Conservation (phyloP, 768 basidiomycete genomes). For the Russula sp. region DNA sequence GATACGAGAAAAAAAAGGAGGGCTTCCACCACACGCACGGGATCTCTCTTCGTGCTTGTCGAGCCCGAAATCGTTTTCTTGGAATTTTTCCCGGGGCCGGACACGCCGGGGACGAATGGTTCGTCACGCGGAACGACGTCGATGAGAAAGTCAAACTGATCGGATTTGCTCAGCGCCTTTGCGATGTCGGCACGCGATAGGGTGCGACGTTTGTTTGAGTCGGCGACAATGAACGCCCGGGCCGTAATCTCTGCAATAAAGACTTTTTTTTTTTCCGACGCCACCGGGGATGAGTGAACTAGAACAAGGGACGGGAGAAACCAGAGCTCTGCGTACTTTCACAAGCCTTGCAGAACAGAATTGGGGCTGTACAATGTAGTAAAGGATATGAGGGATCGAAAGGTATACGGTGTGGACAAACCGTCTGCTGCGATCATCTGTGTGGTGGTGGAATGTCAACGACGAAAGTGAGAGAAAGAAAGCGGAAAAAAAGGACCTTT, state of each 20-base stretch:
- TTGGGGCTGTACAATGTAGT: slow-evolving; percentile 58
- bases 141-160: slow-evolving; percentile 97
- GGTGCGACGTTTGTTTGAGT: slow-evolving; percentile 94
- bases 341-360: slow-evolving; percentile 96
- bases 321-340: slow-evolving; percentile 68
- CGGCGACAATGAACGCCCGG: slow-evolving; percentile 91
- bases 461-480: not conserved
- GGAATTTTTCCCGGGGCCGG: slow-evolving; percentile 18
- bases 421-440: slow-evolving; percentile 99
- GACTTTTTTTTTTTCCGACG: slow-evolving; percentile 48
- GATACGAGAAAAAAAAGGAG: not conserved
- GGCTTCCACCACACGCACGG: slow-evolving; percentile 7
- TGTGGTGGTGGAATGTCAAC: slow-evolving; percentile 12
- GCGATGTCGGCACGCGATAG: slow-evolving; percentile 92
- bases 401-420: slow-evolving; percentile 38
- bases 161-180: slow-evolving; percentile 85
- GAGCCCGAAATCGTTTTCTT: slow-evolving; percentile 25
- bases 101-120: slow-evolving; percentile 32
- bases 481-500: slow-evolving; percentile 56
- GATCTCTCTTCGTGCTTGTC: slow-evolving; percentile 13
- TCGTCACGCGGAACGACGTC: slow-evolving; percentile 93
- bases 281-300: slow-evolving; percentile 4
- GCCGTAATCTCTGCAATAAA: slow-evolving; percentile 98
- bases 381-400: slow-evolving; percentile 22
- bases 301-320: not conserved